phyloP scores from a whole-genome alignment of 2,329 filamentous ascomycete species.

The Fusarium goolgardi region DNA sequence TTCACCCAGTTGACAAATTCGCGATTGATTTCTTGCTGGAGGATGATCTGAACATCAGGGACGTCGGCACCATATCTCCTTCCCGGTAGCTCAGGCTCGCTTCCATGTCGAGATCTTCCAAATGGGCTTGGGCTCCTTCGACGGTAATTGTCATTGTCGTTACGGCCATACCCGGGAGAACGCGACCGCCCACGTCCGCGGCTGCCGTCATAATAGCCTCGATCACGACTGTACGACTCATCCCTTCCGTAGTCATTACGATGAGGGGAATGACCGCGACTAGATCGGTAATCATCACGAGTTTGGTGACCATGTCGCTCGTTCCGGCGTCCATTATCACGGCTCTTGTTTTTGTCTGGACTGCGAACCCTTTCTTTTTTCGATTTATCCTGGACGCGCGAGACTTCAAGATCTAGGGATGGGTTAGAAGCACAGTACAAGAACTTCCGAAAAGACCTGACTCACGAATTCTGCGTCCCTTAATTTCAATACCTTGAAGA shows the following conservation, averaged over 20 bases:
- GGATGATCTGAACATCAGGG: constrained; percentile 89
- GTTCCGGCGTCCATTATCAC: constrained; percentile 57
- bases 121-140: constrained; percentile 77
- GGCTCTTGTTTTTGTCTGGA: constrained; percentile 68
- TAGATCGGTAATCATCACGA: constrained; percentile 74
- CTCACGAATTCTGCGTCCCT: constrained; percentile 95
- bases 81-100: constrained; percentile 74
- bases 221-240: constrained; percentile 66
- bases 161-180: constrained; percentile 66
- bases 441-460: constrained; percentile 28
- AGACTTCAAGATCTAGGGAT: constrained; percentile 82
- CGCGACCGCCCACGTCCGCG: constrained; percentile 72
- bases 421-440: constrained; percentile 11
- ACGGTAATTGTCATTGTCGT: constrained; percentile 66
- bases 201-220: constrained; percentile 55
- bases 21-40: constrained; percentile 80
- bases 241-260: constrained; percentile 69
- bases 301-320: constrained; percentile 62
- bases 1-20: constrained; percentile 89
- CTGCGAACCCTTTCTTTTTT: constrained; percentile 70
- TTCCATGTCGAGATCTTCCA: constrained; percentile 60
- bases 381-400: constrained; percentile 82
- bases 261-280: constrained; percentile 68
- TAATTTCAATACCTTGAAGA: constrained; percentile 83
- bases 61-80: constrained; percentile 78